Evolutionary conservation across 2,329 filamentous ascomycete genomes (phyloP).

Genomic region (Pyrenophora teres): DNA sequence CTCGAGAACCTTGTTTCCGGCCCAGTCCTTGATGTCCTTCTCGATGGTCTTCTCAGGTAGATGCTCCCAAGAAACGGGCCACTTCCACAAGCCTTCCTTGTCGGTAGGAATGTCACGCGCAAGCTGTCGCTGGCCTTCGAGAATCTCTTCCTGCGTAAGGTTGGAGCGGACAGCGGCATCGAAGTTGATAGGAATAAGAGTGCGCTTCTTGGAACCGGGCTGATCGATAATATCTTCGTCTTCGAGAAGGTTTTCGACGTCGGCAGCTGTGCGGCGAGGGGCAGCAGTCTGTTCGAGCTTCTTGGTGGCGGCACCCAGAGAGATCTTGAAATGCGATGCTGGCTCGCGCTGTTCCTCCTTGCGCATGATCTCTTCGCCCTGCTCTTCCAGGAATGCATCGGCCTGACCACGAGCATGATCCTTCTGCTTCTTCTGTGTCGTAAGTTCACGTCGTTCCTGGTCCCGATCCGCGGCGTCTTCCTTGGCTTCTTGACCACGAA

Average conservation of each 20-base stretch:
- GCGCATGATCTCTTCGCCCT: slow-evolving; percentile 71
- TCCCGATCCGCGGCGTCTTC: slow-evolving; percentile 82
- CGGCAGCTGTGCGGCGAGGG: slow-evolving; percentile 78
- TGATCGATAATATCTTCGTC: slow-evolving; percentile 77
- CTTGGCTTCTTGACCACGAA: slow-evolving; percentile 73
- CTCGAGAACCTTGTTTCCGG: slow-evolving; percentile 98
- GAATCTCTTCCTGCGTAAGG: slow-evolving; percentile 84
- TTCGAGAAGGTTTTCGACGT: slow-evolving; percentile 92
- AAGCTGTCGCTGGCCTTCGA: slow-evolving; percentile 77
- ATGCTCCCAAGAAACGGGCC: slow-evolving; percentile 90
- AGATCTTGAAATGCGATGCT: slow-evolving; percentile 78
- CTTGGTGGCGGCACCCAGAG: slow-evolving; percentile 83
- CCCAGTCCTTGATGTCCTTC: slow-evolving; percentile 89
- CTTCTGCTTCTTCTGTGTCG: slow-evolving; percentile 70
- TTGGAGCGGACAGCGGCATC: slow-evolving; percentile 51
- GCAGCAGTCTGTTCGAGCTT: slow-evolving; percentile 63
- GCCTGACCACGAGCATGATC: slow-evolving; percentile 84
- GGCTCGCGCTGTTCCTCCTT: slow-evolving; percentile 59
- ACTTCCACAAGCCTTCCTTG: slow-evolving; percentile 86
- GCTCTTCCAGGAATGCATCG: slow-evolving; percentile 85
- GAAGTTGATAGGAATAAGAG: slow-evolving; percentile 60
- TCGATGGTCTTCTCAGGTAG: slow-evolving; percentile 80
- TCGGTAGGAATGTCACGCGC: slow-evolving; percentile 89
- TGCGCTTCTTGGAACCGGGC: slow-evolving; percentile 70
- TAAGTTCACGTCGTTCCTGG: slow-evolving; percentile 75